Conservation (phyloP, 2,329 filamentous ascomycete species). For the Cyanodermella asteris region DNA sequence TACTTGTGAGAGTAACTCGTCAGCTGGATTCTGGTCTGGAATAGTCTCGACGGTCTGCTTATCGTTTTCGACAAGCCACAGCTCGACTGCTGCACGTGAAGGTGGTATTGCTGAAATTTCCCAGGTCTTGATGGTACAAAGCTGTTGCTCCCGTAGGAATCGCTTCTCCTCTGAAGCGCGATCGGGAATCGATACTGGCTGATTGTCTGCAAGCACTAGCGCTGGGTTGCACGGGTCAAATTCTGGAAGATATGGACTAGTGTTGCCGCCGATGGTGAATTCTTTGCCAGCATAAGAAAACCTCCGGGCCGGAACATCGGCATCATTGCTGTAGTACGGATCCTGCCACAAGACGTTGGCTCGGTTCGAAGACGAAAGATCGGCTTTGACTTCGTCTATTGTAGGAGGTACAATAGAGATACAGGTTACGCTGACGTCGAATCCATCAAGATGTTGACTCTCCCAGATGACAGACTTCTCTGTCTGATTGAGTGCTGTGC, state of each 20-base stretch:
- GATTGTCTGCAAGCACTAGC: conserved; percentile 35
- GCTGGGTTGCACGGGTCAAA: conserved; percentile 45
- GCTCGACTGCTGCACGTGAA: conserved; percentile 41
- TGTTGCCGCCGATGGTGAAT: conserved; percentile 55
- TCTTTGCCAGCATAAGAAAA: conserved; percentile 77
- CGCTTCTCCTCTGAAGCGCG: no score
- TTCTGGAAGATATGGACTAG: conserved; percentile 54
- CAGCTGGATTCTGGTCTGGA: conserved; percentile 1
- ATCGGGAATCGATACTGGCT: no score
- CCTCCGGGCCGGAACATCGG: conserved; percentile 54
- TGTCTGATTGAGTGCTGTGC: no score
- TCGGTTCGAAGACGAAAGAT: no score
- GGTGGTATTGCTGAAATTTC: conserved; percentile 54
- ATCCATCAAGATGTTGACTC: no score
- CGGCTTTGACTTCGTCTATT: conserved; percentile 17
- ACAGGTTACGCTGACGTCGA: no score
- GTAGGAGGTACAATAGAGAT: no score
- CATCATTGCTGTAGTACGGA: conserved; percentile 64
- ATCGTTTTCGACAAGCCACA: conserved; percentile 36
- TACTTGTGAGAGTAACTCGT: conserved; percentile 48
- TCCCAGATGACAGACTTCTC: no score
- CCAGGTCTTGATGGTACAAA: conserved; percentile 59
- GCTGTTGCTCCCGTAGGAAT: no score
- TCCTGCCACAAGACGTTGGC: conserved; percentile 65
- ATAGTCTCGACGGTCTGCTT: background rate